Conservation (phyloP, 208 protist species). For the Phytomonas francai region DNA sequence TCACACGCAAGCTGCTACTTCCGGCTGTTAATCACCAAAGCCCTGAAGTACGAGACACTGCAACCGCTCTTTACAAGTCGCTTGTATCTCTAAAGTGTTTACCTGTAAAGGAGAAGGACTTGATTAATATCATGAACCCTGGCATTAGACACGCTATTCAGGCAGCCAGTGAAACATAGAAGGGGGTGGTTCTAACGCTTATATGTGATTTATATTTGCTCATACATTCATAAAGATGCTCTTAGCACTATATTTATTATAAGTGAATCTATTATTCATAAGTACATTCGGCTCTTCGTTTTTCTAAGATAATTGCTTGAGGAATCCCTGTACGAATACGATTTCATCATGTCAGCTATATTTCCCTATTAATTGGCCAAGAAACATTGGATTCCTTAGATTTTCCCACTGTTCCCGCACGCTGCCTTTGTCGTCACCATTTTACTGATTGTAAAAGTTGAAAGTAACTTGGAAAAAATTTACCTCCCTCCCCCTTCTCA, state of each 20-base stretch:
- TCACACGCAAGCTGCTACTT: constrained; percentile 59
- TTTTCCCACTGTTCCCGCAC: not conserved
- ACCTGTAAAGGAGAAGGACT: constrained; percentile 31
- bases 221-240: not conserved
- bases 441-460: not conserved
- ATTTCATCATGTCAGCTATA: not conserved
- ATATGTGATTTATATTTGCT: not conserved
- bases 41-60: constrained; percentile 72
- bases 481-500: too few species aligned
- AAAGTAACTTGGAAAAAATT: not conserved
- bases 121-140: constrained; percentile 49
- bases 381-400: not conserved
- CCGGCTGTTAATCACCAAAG: constrained; percentile 72
- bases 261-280: not conserved
- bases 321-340: not conserved
- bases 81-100: constrained; percentile 28
- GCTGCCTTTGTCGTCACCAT: not conserved
- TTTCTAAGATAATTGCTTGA: not conserved
- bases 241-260: not conserved
- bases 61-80: constrained; percentile 24
- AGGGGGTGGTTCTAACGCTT: not conserved
- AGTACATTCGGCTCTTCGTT: not conserved
- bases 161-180: not conserved
- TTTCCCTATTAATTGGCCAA: not conserved
- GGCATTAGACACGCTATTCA: constrained; percentile 45